phyloP scores from a whole-genome alignment of 495 filamentous ascomycete genomes.

The Tuber indicum region DNA sequence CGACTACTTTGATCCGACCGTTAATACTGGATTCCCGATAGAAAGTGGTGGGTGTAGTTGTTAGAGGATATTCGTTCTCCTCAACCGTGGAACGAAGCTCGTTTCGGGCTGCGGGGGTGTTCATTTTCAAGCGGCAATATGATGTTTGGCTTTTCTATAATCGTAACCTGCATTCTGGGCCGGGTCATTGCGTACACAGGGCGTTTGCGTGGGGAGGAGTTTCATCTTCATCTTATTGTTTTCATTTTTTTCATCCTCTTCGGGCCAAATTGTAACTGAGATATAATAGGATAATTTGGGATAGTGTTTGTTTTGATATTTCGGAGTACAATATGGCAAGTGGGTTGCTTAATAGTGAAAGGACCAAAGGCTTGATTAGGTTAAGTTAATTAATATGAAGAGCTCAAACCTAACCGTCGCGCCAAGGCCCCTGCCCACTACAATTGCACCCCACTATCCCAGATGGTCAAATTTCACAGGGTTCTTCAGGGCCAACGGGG shows the following conservation, averaged over 20 bases:
- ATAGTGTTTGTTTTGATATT: neutral
- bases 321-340: neutral
- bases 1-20: constrained; percentile 86
- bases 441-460: too few species aligned
- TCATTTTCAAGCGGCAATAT: neutral
- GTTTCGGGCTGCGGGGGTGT: neutral
- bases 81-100: neutral
- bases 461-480: too few species aligned
- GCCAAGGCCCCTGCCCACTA: too few species aligned
- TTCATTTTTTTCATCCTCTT: neutral
- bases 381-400: too few species aligned
- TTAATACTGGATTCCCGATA: constrained; percentile 87
- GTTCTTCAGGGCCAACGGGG: too few species aligned
- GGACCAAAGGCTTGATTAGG: neutral
- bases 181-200: constrained; percentile 3
- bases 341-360: neutral
- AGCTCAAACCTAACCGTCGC: too few species aligned
- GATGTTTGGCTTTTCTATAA: neutral
- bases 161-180: constrained; percentile 3
- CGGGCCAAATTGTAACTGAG: neutral
- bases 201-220: neutral
- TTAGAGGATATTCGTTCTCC: constrained; percentile 2
- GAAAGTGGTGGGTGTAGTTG: constrained; percentile 76
- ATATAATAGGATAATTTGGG: neutral
- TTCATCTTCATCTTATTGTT: neutral